Base-by-base conservation (phyloP, 805 yeast species). In the Hanseniaspora opuntiae region DNA sequence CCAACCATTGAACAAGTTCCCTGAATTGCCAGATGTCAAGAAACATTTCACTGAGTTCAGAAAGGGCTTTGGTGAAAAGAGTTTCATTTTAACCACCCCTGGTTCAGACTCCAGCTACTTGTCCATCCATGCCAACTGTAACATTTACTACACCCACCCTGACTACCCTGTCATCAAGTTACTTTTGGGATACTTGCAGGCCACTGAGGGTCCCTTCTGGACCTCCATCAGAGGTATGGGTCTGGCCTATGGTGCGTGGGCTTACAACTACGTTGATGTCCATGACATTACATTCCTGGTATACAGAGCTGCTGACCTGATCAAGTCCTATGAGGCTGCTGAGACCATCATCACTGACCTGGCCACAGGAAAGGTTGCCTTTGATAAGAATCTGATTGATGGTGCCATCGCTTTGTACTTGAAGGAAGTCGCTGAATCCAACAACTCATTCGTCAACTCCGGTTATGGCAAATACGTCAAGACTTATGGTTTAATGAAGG, bases 171-270 rank as follows among this genome's bases (percentile, higher is more conserved):
- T 81, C 25, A 72, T 90, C 40, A 75, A 82, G 0, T 73, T 89
- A 28, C 86, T 88, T 7, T 74, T 83, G 7, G 88, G 84, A 53
- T 84, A 81, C 60, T 71, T 93, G 54, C 84, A 82, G 58, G 84
- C 87, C 37, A 87, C 86, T 19, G 98, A 93, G 65, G 98, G 98
- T 3, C 98, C 97, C 36, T 82, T 90, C 58, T 90, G 97, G 97
- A 77, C 86, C 61, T 96, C 94, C 54, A 85, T 93, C 35, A 78
- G 98, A 68, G 98, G 98, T 40, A 76, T 88, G 1, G 98, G 98
- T 2, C 71, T 86, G 42, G 97, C 97, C 0, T 93, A 93, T 65
- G 97, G 96, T 38, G 93, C 90, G 1, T 72, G 71, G 53, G 72
- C 86, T 59, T 63, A 72, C 44, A 72, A 78, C 47, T 74, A 75